Base-by-base conservation (phyloP, 495 filamentous ascomycete species). In the Copromyces sp. region DNA sequence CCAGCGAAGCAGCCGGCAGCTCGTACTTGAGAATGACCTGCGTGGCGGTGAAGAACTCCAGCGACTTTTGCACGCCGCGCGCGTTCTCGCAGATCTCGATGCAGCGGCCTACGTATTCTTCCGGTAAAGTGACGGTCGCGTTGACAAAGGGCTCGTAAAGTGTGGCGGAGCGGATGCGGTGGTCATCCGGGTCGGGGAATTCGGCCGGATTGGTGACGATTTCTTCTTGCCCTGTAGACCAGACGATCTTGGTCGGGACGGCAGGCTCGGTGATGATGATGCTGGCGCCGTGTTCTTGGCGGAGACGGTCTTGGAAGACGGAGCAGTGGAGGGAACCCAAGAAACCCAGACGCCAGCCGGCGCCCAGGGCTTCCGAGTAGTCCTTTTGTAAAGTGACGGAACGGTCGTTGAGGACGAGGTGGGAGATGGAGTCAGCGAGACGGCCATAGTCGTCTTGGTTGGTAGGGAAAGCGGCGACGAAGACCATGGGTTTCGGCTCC, bases 401-500 rank as follows among this genome's bases (percentile, higher is more conserved):
- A 70, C 95, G 90, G 80, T 99, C 95, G 79, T 99, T 99, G 72
- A 98, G 87, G 20, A 95, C 89, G 37, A 98, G 86, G 79, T 98
- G 95, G 69, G 94, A 91, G 78, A 99, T 97, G 77, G 93, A 97
- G 79, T 99, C 95, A 74, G 96, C 93, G 12, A 99, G 83, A 78
- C 94, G 93, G 73, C 86, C 87, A 77, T 97, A 95, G 80, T 95
- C 91, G 78, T 89, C 84, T 73, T 96, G 94, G 80, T 99, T 94
- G 0, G 93, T 90, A 1, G 95, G 95, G 75, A 96, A 99, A 1
- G 96, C 95, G 6, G 95, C 94, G 12, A 99, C 95, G 78, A 98
- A 99, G 32, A 98, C 95, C 95, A 99, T 99, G 3, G 95, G 90
- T 81, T 99, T 97, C 8, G 95, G 95, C 78, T 99, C 96, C 81